Conservation (phyloP, 495 filamentous ascomycete genomes). For the Lophium mytilinum region DNA sequence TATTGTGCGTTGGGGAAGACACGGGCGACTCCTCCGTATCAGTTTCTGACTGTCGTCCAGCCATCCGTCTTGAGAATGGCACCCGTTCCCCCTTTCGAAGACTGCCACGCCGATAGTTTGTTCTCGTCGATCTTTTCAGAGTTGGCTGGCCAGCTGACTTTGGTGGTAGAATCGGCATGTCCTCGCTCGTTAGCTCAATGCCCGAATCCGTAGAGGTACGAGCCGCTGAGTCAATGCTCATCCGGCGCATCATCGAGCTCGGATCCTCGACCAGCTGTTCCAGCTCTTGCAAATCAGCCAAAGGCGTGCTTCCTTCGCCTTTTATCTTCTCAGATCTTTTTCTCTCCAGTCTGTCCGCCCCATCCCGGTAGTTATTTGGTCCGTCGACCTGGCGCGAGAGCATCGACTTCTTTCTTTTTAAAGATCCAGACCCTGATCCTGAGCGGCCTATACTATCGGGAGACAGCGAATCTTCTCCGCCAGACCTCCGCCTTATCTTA, state of each 20-base stretch:
- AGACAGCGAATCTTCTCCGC: conserved; percentile 57
- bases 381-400: conserved; percentile 84
- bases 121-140: conserved; percentile 81
- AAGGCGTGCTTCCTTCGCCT: conserved; percentile 34
- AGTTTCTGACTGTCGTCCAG: conserved; percentile 48
- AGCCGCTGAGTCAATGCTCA: conserved; percentile 46
- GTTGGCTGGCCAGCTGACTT: conserved; percentile 59
- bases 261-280: conserved; percentile 78
- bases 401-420: conserved; percentile 92
- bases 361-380: conserved; percentile 67
- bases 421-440: conserved; percentile 36
- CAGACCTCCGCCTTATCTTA: conserved; percentile 75
- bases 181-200: conserved; percentile 51
- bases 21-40: conserved; percentile 47
- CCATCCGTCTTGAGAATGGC: conserved; percentile 67
- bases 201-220: conserved; percentile 28
- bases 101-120: conserved; percentile 85
- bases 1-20: conserved; percentile 39
- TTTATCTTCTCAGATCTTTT: conserved; percentile 56
- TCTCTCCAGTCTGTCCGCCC: conserved; percentile 73
- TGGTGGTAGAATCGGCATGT: conserved; percentile 78
- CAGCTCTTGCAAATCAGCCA: conserved; percentile 54
- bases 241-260: conserved; percentile 54
- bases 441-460: conserved; percentile 57
- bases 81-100: conserved; percentile 67